A percentile compares a stretch with the other conserved stretches of the same genome.
These are phyloP conservation scores for Micractinium sp. DNA, from an alignment of 139 green algal species.

Conservation along the genomic window DNA sequence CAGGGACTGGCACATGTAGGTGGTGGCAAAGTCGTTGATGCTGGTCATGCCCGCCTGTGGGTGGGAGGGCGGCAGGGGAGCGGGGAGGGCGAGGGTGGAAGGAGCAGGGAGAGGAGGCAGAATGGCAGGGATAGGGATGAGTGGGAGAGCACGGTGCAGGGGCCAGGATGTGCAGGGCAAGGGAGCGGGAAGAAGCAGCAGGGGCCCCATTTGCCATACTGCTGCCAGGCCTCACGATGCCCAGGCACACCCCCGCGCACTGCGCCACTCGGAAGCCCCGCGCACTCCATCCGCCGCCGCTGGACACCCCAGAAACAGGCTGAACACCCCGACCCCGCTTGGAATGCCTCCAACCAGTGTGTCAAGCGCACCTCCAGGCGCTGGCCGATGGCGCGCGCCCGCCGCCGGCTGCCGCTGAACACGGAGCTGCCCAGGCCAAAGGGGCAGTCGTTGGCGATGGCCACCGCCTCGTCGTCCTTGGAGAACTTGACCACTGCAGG, in stretches of 20 bases:
- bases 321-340: no score
- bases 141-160: neutral
- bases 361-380: constrained; percentile 58
- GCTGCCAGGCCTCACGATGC: no score
- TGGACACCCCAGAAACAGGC: no score
- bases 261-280: no score
- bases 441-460: constrained; percentile 92
- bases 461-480: constrained; percentile 89
- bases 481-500: constrained; percentile 48
- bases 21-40: constrained; percentile 97
- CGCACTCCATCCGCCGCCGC: no score
- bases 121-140: neutral
- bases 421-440: constrained; percentile 96
- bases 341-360: neutral
- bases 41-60: constrained; percentile 85
- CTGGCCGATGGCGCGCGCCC: constrained; percentile 65
- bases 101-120: neutral
- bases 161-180: neutral
- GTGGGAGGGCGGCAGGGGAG: no score
- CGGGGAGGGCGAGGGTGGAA: neutral
- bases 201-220: no score
- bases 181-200: neutral
- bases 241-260: no score
- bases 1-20: constrained; percentile 98
- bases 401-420: constrained; percentile 69